These are phyloP conservation scores for Capronia americana DNA, from an alignment of 2,329 filamentous ascomycete species.

Conservation along the genomic window DNA sequence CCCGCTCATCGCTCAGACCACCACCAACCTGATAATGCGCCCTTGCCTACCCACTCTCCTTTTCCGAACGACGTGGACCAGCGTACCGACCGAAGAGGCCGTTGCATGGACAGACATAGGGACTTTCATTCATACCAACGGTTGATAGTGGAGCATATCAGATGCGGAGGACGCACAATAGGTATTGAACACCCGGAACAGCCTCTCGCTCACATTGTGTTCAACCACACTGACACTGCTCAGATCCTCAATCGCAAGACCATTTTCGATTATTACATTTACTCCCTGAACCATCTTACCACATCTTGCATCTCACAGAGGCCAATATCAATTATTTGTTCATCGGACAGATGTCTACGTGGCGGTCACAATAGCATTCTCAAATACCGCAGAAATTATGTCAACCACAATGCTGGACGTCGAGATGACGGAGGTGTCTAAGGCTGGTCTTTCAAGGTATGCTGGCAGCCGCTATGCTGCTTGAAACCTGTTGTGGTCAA, in stretches of 20 bases:
- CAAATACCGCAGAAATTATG: constrained; percentile 27
- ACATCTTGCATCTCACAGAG: constrained; percentile 13
- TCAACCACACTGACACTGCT: constrained; percentile 23
- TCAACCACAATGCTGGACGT: constrained; percentile 24
- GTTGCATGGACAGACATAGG: constrained; percentile 14
- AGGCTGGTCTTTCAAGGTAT: constrained; percentile 30
- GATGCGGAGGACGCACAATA: constrained; percentile 21
- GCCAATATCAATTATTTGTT: constrained; percentile 35
- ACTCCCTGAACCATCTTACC: constrained; percentile 25
- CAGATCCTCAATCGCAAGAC: constrained; percentile 22
- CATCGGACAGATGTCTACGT: constrained; percentile 26
- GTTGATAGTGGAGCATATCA: constrained; percentile 32
- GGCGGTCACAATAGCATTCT: constrained; percentile 27
- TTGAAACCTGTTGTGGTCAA: constrained; percentile 7
- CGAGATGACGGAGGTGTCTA: constrained; percentile 21
- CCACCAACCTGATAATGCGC: constrained; percentile 32
- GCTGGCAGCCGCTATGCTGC: constrained; percentile 8
- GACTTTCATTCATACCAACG: constrained; percentile 6
- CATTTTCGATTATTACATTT: constrained; percentile 28
- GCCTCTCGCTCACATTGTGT: not conserved
- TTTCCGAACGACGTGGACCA: constrained; percentile 24
- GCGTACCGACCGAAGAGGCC: not conserved
- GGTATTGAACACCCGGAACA: constrained; percentile 21
- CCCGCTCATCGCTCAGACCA: constrained; percentile 19
- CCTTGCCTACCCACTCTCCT: constrained; percentile 22